These are phyloP conservation scores for Tolypocladium album DNA, from an alignment of 2,329 filamentous ascomycete genomes.

Conservation along the genomic window DNA sequence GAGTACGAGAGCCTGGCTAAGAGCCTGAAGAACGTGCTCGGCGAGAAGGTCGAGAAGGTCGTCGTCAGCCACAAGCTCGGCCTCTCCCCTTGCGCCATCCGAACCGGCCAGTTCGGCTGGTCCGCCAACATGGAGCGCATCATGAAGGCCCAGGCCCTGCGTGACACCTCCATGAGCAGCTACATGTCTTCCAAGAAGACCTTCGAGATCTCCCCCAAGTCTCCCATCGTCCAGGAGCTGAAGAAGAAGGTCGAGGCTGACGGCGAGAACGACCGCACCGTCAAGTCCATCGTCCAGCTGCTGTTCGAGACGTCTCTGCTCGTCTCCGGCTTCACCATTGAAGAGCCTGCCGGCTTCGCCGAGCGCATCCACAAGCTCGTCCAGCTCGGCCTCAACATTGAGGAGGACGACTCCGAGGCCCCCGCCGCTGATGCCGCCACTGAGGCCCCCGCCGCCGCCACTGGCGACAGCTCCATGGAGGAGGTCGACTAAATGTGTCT, in stretches of 20 bases:
- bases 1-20: slow-evolving; percentile 92
- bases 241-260: slow-evolving; percentile 98
- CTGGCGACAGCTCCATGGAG: slow-evolving; percentile 95
- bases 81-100: slow-evolving; percentile 92
- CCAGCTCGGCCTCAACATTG: slow-evolving; percentile 92
- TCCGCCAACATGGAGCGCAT: slow-evolving; percentile 99
- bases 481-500: slow-evolving; percentile 77
- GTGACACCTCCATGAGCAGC: slow-evolving; percentile 98
- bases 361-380: slow-evolving; percentile 99
- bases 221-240: slow-evolving; percentile 94
- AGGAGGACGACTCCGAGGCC: slow-evolving; percentile 68
- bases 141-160: slow-evolving; percentile 99
- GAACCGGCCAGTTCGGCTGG: slow-evolving; percentile 99
- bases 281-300: slow-evolving; percentile 98
- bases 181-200: slow-evolving; percentile 99
- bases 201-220: slow-evolving; percentile 99
- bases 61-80: slow-evolving; percentile 97
- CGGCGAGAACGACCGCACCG: slow-evolving; percentile 95
- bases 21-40: slow-evolving; percentile 96
- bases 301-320: slow-evolving; percentile 98
- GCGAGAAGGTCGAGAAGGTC: slow-evolving; percentile 99
- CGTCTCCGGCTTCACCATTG: slow-evolving; percentile 98
- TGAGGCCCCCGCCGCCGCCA: slow-evolving; percentile 49
- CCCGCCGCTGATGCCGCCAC: slow-evolving; percentile 42
- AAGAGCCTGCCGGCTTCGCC: slow-evolving; percentile 94